Evolutionary conservation across 345 rosid genomes (phyloP).

Genomic region (Alliaria petiolata): DNA sequence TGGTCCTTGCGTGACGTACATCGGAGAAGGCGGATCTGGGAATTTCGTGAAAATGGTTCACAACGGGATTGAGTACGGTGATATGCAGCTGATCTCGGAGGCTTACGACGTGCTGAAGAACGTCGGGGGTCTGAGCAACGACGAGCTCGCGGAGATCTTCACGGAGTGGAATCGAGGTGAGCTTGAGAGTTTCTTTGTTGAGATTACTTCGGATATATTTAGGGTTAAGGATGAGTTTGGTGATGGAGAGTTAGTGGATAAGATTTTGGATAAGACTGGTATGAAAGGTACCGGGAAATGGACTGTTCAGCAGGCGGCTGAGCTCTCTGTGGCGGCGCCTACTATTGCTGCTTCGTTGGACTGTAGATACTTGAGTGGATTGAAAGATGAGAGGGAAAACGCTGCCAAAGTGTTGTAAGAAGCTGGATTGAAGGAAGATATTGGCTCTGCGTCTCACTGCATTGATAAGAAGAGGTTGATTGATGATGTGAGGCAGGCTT

Average conservation of each 20-base stretch:
- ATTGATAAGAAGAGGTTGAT: slow-evolving; percentile 76
- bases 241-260: slow-evolving; percentile 78
- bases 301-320: slow-evolving; percentile 99
- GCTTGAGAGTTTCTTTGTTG: slow-evolving; percentile 84
- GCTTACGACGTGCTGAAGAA: slow-evolving; percentile 92
- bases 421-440: slow-evolving; percentile 76
- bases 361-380: slow-evolving; percentile 86
- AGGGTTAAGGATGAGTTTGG: slow-evolving; percentile 69
- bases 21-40: slow-evolving; percentile 93
- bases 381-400: slow-evolving; percentile 80
- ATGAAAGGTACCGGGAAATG: slow-evolving; percentile 99
- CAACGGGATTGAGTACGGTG: slow-evolving; percentile 95
- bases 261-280: slow-evolving; percentile 97
- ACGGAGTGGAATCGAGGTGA: slow-evolving; percentile 79
- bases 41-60: slow-evolving; percentile 98
- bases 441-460: slow-evolving; percentile 34
- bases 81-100: slow-evolving; percentile 93
- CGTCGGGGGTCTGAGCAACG: slow-evolving; percentile 65
- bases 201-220: slow-evolving; percentile 85
- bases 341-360: slow-evolving; percentile 92
- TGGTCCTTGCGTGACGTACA: slow-evolving; percentile 91
- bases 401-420: slow-evolving; percentile 57
- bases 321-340: slow-evolving; percentile 91
- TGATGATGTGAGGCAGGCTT: slow-evolving; percentile 89
- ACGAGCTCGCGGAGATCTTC: slow-evolving; percentile 64